A percentile compares a stretch with the other conserved stretches of the same genome.
These are phyloP conservation scores for Fusarium virguliforme DNA, from an alignment of 2,329 filamentous ascomycete genomes.

Conservation along the genomic window DNA sequence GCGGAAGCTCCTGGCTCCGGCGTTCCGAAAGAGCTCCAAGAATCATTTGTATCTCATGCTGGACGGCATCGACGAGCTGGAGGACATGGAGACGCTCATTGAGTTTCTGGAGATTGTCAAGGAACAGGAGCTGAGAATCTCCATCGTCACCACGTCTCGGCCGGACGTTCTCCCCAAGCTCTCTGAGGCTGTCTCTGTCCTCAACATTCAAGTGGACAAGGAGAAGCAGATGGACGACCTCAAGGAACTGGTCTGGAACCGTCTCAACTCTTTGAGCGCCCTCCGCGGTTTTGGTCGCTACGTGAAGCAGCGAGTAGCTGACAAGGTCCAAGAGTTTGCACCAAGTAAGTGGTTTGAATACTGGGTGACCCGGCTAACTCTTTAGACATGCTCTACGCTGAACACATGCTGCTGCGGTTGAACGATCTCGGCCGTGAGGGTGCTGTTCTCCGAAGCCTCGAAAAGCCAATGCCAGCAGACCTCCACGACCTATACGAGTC, in stretches of 20 bases:
- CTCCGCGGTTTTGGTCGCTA: conserved; percentile 51
- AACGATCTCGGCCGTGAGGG: conserved; percentile 55
- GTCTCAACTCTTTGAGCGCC: conserved; percentile 46
- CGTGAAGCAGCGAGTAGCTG: conserved; percentile 52
- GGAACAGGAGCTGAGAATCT: conserved; percentile 49
- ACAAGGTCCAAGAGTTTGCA: conserved; percentile 51
- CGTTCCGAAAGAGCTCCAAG: conserved; percentile 43
- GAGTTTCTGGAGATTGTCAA: conserved; percentile 48
- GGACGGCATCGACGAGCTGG: conserved; percentile 55
- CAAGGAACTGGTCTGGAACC: conserved; percentile 49
- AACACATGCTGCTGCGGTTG: conserved; percentile 54
- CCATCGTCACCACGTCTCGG: conserved; percentile 49
- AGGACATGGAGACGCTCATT: conserved; percentile 29
- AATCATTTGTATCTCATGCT: conserved; percentile 51
- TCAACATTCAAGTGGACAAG: conserved; percentile 48
- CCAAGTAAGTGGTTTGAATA: conserved; percentile 49
- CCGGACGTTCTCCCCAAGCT: conserved; percentile 20
- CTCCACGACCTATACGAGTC: conserved; percentile 50
- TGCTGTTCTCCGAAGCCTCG: conserved; percentile 52
- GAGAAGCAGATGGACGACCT: conserved; percentile 51
- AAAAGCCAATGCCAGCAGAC: conserved; percentile 46
- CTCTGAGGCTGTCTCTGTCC: conserved; percentile 27
- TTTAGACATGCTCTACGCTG: conserved; percentile 56
- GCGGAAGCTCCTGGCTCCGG: conserved; percentile 46
- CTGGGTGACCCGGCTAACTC: not conserved